A percentile compares a stretch with the other conserved stretches of the same genome.
phyloP scores from a whole-genome alignment of 305 asterid genomes.

The Fraxinus sp. region DNA sequence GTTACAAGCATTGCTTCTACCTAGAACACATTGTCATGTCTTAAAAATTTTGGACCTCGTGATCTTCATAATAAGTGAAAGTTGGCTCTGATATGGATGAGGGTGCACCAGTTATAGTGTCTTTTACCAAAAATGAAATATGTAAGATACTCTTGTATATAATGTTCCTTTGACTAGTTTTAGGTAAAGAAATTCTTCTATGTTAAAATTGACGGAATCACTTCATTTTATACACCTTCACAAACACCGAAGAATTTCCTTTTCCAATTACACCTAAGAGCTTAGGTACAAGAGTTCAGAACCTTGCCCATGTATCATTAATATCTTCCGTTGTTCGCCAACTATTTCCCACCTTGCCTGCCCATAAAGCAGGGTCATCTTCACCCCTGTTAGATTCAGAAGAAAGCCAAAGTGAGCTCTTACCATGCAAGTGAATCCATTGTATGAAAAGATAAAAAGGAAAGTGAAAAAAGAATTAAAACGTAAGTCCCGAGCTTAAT shows the following conservation, averaged over 20 bases:
- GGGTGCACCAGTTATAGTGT: neutral
- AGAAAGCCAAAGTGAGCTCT: constrained; percentile 24
- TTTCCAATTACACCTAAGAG: constrained; percentile 9
- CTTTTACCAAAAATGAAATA: neutral
- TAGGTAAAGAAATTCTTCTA: neutral
- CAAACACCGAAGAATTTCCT: neutral
- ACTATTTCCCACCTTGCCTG: constrained; percentile 83
- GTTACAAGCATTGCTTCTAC: neutral
- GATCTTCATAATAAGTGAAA: neutral
- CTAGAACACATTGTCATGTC: neutral
- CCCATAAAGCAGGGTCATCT: constrained; percentile 95
- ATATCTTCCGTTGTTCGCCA: constrained; percentile 97
- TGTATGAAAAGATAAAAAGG: neutral
- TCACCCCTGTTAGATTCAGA: constrained; percentile 61
- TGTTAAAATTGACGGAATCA: neutral
- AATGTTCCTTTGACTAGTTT: neutral
- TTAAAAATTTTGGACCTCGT: neutral
- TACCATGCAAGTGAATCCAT: constrained; percentile 11
- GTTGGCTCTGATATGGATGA: neutral
- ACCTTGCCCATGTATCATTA: constrained; percentile 98
- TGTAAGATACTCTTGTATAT: neutral
- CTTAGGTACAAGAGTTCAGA: constrained; percentile 18
- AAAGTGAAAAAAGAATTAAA: neutral
- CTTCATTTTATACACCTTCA: neutral
- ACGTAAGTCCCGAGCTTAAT: neutral